A percentile compares a stretch with the other conserved stretches of the same genome.
Evolutionary conservation across 495 filamentous ascomycete genomes (phyloP).

Genomic region (Hypoxylon lienhwacheense): DNA sequence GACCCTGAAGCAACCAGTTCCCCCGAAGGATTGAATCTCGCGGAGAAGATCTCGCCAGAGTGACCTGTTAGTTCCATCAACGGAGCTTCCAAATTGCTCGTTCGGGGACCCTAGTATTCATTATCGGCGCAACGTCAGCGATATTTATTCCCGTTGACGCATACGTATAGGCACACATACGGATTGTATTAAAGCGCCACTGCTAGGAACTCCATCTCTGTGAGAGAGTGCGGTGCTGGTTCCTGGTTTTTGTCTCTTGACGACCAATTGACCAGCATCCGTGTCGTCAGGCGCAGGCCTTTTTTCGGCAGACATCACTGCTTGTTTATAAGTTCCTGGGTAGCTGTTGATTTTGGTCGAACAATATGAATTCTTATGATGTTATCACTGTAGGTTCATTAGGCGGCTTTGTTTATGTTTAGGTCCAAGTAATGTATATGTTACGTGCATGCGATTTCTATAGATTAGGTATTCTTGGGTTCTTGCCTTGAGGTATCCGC

Average conservation of each 20-base stretch:
- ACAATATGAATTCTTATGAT: background rate
- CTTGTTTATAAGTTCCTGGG: background rate
- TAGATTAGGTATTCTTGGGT: too few relatives aligned
- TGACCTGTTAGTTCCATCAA: conserved; percentile 92
- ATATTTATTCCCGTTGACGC: background rate
- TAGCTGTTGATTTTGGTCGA: background rate
- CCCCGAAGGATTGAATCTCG: conserved; percentile 84
- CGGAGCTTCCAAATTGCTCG: conserved; percentile 84
- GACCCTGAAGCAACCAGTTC: conserved; percentile 91
- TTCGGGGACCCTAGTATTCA: conserved; percentile 67
- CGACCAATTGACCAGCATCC: conserved; percentile 75
- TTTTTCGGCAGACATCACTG: conserved; percentile 84
- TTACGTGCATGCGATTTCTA: too few relatives aligned
- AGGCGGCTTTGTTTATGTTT: background rate
- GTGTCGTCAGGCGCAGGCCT: conserved; percentile 80
- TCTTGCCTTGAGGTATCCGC: too few relatives aligned
- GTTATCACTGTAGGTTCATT: background rate
- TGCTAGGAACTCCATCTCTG: conserved; percentile 67
- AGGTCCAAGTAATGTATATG: too few relatives aligned
- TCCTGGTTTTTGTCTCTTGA: conserved; percentile 86
- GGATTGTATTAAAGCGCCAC: conserved; percentile 75
- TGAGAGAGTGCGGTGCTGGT: conserved; percentile 62
- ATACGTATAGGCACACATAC: conserved; percentile 60
- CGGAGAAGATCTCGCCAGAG: conserved; percentile 82
- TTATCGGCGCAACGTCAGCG: background rate